Conservation (phyloP, 2,329 filamentous ascomycete species). For the Exophiala viscosa region DNA sequence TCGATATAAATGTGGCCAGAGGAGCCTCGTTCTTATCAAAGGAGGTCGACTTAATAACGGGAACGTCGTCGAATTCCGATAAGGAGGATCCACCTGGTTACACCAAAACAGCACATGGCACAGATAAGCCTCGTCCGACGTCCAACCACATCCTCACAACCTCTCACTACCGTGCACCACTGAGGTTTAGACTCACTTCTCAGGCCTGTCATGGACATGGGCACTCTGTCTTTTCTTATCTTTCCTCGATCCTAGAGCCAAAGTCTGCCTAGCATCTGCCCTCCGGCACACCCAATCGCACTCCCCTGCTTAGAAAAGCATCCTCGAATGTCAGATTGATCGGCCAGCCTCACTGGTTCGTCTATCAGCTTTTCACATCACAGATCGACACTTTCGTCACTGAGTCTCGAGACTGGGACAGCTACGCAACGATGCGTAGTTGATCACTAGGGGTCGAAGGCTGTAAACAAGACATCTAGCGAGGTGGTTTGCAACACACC, state of each 20-base stretch:
- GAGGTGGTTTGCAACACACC: neutral
- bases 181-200: neutral
- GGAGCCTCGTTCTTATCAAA: conserved; percentile 8
- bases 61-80: conserved; percentile 5
- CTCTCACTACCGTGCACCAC: neutral
- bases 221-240: neutral
- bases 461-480: too few relatives aligned
- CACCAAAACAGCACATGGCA: conserved; percentile 4
- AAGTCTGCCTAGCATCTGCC: neutral
- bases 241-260: neutral
- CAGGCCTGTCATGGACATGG: neutral
- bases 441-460: too few relatives aligned
- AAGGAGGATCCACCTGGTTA: conserved; percentile 17
- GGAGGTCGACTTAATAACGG: neutral
- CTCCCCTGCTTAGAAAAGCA: neutral
- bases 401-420: neutral
- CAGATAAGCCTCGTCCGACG: conserved; percentile 21
- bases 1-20: neutral
- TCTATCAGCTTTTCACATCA: neutral
- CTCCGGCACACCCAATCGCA: neutral
- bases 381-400: neutral
- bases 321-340: neutral
- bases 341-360: neutral
- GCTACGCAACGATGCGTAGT: neutral
- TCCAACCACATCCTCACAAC: conserved; percentile 14